Conservation (phyloP, 305 asterid species). For the Fraxinus xanthoxyloides region DNA sequence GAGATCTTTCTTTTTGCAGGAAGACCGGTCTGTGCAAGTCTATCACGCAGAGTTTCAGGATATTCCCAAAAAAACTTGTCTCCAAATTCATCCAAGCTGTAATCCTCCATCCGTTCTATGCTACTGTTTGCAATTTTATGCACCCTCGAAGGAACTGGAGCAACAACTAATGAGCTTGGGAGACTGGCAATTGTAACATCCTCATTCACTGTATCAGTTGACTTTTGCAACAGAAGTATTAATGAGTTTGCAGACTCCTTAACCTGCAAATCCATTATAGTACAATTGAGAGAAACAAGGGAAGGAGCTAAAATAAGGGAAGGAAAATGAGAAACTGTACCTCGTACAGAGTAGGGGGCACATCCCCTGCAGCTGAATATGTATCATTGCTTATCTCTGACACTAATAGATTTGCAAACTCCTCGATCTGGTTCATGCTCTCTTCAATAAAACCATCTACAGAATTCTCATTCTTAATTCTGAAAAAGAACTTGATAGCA, state of each 20-base stretch:
- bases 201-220: slow-evolving; percentile 38
- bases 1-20: slow-evolving; percentile 63
- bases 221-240: slow-evolving; percentile 53
- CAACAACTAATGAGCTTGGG: slow-evolving; percentile 33
- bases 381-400: slow-evolving; percentile 36
- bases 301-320: slow-evolving; percentile 2
- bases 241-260: slow-evolving; percentile 52
- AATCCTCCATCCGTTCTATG: slow-evolving; percentile 51
- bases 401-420: slow-evolving; percentile 41
- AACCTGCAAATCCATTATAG: slow-evolving; percentile 45
- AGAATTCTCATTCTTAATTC: slow-evolving; percentile 39
- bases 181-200: slow-evolving; percentile 41
- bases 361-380: slow-evolving; percentile 24
- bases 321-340: slow-evolving; percentile 24
- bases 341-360: slow-evolving; percentile 32
- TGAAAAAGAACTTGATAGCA: slow-evolving; percentile 65
- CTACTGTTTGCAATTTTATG: slow-evolving; percentile 47
- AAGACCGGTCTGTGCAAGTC: slow-evolving; percentile 63
- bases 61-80: slow-evolving; percentile 82
- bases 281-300: slow-evolving; percentile 10
- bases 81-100: slow-evolving; percentile 50
- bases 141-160: slow-evolving; percentile 47
- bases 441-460: slow-evolving; percentile 46
- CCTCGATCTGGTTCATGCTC: slow-evolving; percentile 59
- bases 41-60: slow-evolving; percentile 84